Base-by-base conservation (phyloP, 768 basidiomycete genomes). In the Termitomyces sp. region DNA sequence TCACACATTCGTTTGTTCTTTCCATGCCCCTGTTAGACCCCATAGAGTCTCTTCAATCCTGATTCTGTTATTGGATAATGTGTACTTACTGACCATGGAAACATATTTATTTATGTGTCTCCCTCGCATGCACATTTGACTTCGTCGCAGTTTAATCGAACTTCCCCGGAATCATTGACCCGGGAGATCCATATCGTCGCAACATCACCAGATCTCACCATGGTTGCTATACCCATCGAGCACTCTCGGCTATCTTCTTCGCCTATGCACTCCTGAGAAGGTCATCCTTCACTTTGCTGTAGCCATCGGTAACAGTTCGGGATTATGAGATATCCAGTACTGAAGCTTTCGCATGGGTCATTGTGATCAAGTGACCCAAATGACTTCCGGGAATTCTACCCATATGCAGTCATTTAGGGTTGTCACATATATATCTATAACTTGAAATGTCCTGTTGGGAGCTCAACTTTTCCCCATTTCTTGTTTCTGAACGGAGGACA, bases 21-120 rank as follows among this genome's bases (percentile, higher is more conserved):
- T 59, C 42, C 54, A 58, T 40, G 39, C 44, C 24, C 22, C 36
- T 42, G 22, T 57, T 63, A 65, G 57, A 66, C 55, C 50, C 62
- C 64, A 62, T 71, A 69, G 69, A 70, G 66, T 67, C 66, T 68
- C 67, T 61, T 65, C 71, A 72, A 71, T 46, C 46, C 65, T 63
- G 61, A 67, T 69, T 70, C 65, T 68, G 69, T 69, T 72, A 73
- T 70, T 69, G 74, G 73, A 74, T 76, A 75, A 73, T 74, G 66
- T 77, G 69, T 75, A 73, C 39, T 28, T 54, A 44, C 39, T 57
- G 50, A 60, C 59, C 55, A 33, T 57, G 61, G 59, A 60, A 59
- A 49, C 48, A 32, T 33, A n/a, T 22, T 45, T 57, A 46, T 52
- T 55, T 59, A 58, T 55, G 52, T 53, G 12, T 53, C 20, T 51